Base-by-base conservation (phyloP, 192 early-diverging fungal genomes). In the Podila minutissima region DNA sequence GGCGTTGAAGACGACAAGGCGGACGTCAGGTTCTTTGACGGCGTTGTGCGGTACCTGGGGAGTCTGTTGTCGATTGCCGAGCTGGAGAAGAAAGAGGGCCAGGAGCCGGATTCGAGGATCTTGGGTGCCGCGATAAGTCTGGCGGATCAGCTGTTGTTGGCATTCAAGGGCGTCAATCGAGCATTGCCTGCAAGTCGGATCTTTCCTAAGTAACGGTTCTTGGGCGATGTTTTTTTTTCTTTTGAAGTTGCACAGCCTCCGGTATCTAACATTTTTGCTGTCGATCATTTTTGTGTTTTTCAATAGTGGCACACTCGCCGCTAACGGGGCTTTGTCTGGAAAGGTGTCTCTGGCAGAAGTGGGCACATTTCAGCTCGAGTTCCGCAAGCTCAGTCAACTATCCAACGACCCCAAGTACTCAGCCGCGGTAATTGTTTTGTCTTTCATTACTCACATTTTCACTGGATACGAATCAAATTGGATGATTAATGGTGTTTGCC, bases 281-380 rank as follows among this genome's bases (percentile, higher is more conserved):
- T 17, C 31, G 6, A 61, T 11, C 57, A 0, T 59, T 22, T 28
- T 13, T 28, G 3, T 1, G 10, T n/a, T 29, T 7, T 8, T 59
- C 57, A 59, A 20, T 13, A 75, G 74, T 59, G 74, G 74, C 22
- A 51, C 38, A 0, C 17, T 69, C 10, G 61, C 35, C n/a, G 22
- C 33, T 15, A 63, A 65, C 28, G 62, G 37, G 29, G 55, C 35
- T n/a, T 10, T 64, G 20, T 10, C 15, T 15, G 65, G 67, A 19
- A 76, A 71, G 15, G 62, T 76, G 10, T 76, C 62, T 9, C 32
- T 88, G 53, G 86, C 90, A 8, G 91, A 94, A 82, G 90, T 89
- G 2, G 90, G 92, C n/a, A 90, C 93, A 0, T 63, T 94, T 32
- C 93, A 94, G 83, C 71, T 95, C 9, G 93, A 94, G 83, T 92